These are phyloP conservation scores for Haplographium delicatum DNA, from an alignment of 495 filamentous ascomycete species.

Conservation along the genomic window DNA sequence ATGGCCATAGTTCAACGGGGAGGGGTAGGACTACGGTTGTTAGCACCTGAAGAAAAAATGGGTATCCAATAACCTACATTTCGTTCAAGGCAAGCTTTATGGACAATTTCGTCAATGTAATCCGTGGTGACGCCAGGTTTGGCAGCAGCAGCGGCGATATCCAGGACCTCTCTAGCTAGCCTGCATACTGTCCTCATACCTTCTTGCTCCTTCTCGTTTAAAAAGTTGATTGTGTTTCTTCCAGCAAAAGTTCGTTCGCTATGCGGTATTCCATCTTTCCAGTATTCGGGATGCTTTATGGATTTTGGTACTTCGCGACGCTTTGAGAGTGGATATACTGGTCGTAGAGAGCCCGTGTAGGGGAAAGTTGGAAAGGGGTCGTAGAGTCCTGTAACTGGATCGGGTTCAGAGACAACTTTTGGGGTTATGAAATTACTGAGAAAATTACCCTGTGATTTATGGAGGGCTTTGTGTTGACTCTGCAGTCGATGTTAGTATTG, in stretches of 20 bases:
- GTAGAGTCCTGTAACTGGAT: slow-evolving; percentile 81
- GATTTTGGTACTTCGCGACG: slow-evolving; percentile 67
- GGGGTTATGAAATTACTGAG: slow-evolving; percentile 63
- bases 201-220: slow-evolving; percentile 65
- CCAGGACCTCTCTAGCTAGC: slow-evolving; percentile 84
- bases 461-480: slow-evolving; percentile 83
- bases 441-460: slow-evolving; percentile 78
- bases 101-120: slow-evolving; percentile 91
- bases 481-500: slow-evolving; percentile 25
- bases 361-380: slow-evolving; percentile 87
- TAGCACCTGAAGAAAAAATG: not conserved
- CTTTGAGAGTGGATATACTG: slow-evolving; percentile 83
- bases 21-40: slow-evolving; percentile 82
- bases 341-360: slow-evolving; percentile 75
- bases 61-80: slow-evolving; percentile 51
- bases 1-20: slow-evolving; percentile 89
- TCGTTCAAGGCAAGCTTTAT: slow-evolving; percentile 91
- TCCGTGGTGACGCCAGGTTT: slow-evolving; percentile 93
- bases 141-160: slow-evolving; percentile 76
- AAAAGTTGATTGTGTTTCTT: slow-evolving; percentile 72
- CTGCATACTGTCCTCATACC: slow-evolving; percentile 93
- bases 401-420: slow-evolving; percentile 76
- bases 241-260: slow-evolving; percentile 62
- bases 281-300: slow-evolving; percentile 83
- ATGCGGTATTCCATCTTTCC: slow-evolving; percentile 72